Evolutionary conservation across 2,329 filamentous ascomycete species (phyloP), one percentile per base, ranked within the genome.

Genomic region (Trichoderma oligosporum): DNA sequence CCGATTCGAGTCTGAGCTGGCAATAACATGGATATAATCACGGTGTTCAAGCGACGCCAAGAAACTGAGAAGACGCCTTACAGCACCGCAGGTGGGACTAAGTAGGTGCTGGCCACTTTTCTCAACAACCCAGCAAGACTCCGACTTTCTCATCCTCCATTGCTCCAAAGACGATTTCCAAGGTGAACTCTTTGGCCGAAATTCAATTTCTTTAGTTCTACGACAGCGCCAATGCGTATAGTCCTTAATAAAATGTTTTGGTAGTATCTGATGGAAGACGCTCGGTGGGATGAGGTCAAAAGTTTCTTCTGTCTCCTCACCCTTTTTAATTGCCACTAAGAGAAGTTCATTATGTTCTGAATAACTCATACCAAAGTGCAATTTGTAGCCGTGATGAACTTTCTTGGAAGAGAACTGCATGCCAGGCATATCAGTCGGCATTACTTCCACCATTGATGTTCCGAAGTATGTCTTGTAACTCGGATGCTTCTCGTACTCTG

Each of bases 151-250:
- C n/a, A n/a, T n/a, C n/a, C n/a, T n/a, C n/a, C n/a, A n/a, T n/a
- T n/a, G n/a, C n/a, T n/a, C n/a, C n/a, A n/a, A n/a, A n/a, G n/a
- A n/a, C n/a, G n/a, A 6, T 24, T 47, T 9, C 73, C 73, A 75
- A 0, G 70, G 65, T 0, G 56, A 48, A 0, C n/a, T 8, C 1
- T 58, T 38, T 0, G 64, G 61, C 2, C 73, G 65, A 22, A 76
- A 72, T 44, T 75, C 71, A 7, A 76, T 14, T 0, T 33, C 45
- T 0, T 61, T 60, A 0, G 54, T 61, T 1, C 60, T 44, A 2
- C 67, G 14, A 39, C 76, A 63, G 56, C 78, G 73, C 78, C 79
- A 82, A 59, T 81, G 78, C 0, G 72, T 67, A 58, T 69, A 74
- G 0, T 73, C 61, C 3, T 72, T 41, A 1, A 76, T 60, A n/a